Base-by-base conservation (phyloP, 306 rosid genomes). In the Fragaria iinumae region DNA sequence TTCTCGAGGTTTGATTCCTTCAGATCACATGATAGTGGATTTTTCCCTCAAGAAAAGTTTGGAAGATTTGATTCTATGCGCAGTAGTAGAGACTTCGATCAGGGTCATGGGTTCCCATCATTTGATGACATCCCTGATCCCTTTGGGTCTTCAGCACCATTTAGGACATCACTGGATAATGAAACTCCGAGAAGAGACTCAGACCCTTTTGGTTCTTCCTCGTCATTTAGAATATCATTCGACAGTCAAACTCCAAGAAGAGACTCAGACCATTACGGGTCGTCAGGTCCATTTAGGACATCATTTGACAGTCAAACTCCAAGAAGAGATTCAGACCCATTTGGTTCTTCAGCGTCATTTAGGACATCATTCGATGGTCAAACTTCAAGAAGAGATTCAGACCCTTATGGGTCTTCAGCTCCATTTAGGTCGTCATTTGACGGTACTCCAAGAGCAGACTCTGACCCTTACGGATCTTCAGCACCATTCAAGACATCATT, bases 81-180 rank as follows among this genome's bases (percentile, higher is more conserved):
- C 59, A 81, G 95, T 89, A 89, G 89, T 85, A 80, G 41, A 48
- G 98, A 96, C 79, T 88, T 83, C 44, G 96, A 91, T 83, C 89
- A 83, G 57, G 86, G 87, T 76, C 89, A 81, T 78, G 89, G 92
- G 38, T 88, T 90, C 81, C 89, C 97, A 78, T 79, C 97, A 16
- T 93, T 96, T 36, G 99, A 96, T 59, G 98, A 96, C 59, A 74
- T 74, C 76, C 83, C 99, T 2, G 98, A 88, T 76, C 93, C 96
- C 66, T 96, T 96, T 73, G 99, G 97, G 68, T 82, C 98, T 13
- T 68, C 89, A 3, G 97, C 86, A 69, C 94, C 97, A 10, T 96
- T 87, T 82, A 88, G 78, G 83, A 79, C 93, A 18, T 89, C 94
- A 71, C 77, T 91, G 23, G 98, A 93, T 34, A 79, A 78, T 86